Conservation (phyloP, 495 filamentous ascomycete genomes). For the Viridothelium virens region DNA sequence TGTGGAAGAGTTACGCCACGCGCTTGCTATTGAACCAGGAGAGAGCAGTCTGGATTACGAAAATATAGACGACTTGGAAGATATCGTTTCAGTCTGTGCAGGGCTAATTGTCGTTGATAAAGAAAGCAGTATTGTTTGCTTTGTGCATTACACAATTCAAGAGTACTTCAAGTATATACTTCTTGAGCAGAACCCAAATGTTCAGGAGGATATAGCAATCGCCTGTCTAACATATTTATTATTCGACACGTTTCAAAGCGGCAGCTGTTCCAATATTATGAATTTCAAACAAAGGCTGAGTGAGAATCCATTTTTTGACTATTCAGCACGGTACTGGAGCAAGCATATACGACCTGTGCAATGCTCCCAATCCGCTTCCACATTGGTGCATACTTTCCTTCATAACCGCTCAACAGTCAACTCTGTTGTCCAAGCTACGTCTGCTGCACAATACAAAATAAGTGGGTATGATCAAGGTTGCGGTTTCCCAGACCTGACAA, state of each 20-base stretch:
- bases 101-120: slow-evolving; percentile 47
- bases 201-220: neutral
- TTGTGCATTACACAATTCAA: slow-evolving; percentile 51
- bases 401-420: neutral
- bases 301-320: neutral
- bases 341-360: no score
- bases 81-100: slow-evolving; percentile 44
- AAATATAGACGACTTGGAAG: slow-evolving; percentile 34
- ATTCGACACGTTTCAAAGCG: neutral
- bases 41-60: slow-evolving; percentile 35
- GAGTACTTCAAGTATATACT: slow-evolving; percentile 43
- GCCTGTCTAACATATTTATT: neutral
- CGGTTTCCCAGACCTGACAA: neutral
- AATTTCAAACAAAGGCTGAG: neutral
- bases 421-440: no score
- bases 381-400: neutral
- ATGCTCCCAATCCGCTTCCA: neutral
- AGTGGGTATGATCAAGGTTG: neutral
- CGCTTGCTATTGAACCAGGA: slow-evolving; percentile 37
- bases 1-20: slow-evolving; percentile 42
- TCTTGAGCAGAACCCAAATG: slow-evolving; percentile 33
- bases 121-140: slow-evolving; percentile 41
- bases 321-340: neutral
- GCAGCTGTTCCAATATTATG: neutral
- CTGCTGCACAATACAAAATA: no score